Conservation (phyloP, 1,284 basidiomycete genomes). For the Ceratobasidium sp. region DNA sequence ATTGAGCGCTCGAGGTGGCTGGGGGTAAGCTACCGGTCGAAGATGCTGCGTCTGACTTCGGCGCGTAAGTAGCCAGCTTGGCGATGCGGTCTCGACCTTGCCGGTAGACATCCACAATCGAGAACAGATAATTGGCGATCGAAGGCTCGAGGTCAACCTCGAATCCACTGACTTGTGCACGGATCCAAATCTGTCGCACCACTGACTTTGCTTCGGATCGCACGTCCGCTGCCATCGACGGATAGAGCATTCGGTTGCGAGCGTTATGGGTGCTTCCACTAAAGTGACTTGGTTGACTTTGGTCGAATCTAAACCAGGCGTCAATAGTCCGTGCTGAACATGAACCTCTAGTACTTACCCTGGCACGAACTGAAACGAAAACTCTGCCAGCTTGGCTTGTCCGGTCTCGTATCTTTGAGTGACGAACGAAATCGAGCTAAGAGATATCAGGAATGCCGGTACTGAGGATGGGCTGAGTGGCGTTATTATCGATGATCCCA, state of each 20-base stretch:
- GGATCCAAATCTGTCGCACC: constrained; percentile 72
- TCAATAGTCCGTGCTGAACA: constrained; percentile 23
- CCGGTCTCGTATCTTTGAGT: constrained; percentile 83
- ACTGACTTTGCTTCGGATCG: constrained; percentile 67
- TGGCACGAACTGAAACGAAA: constrained; percentile 87
- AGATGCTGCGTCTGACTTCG: constrained; percentile 51
- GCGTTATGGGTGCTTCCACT: constrained; percentile 75
- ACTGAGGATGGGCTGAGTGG: constrained; percentile 59
- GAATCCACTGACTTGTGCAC: constrained; percentile 86
- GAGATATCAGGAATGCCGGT: constrained; percentile 86
- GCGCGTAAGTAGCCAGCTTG: constrained; percentile 64
- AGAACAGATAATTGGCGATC: constrained; percentile 82
- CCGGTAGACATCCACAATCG: constrained; percentile 86
- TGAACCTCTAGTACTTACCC: constrained; percentile 63
- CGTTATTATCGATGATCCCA: constrained; percentile 17
- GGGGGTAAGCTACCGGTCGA: constrained; percentile 45
- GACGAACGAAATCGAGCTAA: constrained; percentile 78
- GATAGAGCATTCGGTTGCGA: constrained; percentile 81
- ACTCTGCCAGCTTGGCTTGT: constrained; percentile 74
- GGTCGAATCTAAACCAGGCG: constrained; percentile 72
- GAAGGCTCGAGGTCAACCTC: constrained; percentile 85
- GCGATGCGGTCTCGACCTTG: constrained; percentile 83
- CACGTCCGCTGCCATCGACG: constrained; percentile 82
- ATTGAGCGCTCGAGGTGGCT: constrained; percentile 53
- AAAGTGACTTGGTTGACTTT: constrained; percentile 77